Evolutionary conservation across 257 asterid genomes (phyloP), one percentile per base, ranked within the genome.

Genomic region (Fraxinus excelsior): DNA sequence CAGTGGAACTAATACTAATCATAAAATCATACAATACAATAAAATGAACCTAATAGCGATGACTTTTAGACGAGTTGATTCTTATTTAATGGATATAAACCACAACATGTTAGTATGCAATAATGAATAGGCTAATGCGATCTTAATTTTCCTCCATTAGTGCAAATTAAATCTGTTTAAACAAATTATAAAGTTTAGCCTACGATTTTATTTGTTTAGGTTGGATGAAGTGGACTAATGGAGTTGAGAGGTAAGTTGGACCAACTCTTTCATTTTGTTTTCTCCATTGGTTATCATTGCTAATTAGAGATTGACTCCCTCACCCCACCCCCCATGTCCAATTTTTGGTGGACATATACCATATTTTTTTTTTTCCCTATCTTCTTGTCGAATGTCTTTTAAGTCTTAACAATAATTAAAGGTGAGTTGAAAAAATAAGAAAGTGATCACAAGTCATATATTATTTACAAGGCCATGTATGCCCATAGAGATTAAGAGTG

Each of bases 191-290:
- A 4, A 44, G n/a, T 49, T 69, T 74, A 70, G 58, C 60, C 37
- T 3, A 32, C 16, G 74, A 49, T 26, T 14, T 21, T 72, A 28
- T 70, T 64, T 70, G 56, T 31, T 62, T 67, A 67, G 81, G 76
- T 44, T 31, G 34, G n/a, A 38, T 65, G 46, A 32, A 65, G 70
- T 73, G 73, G 10, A 70, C 56, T 70, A 70, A 81, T 76, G 85
- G 76, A 81, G 85, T 81, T 67, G 85, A 69, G 76, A 81, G 85
- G 80, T 77, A 71, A 69, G 85, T 81, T 81, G 76, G 75, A 77
- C 81, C 85, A 66, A 81, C 74, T 74, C 74, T 49, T 62, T 78
- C 70, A 68, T 65, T 40, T 40, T 19, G 0, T 28, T 68, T 76
- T 74, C 28, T 19, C 23, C 2, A 11, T 66, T 18, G 28, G n/a